Evolutionary conservation across 129 eudicot genomes (phyloP).

Genomic region (Arctium lappa): DNA sequence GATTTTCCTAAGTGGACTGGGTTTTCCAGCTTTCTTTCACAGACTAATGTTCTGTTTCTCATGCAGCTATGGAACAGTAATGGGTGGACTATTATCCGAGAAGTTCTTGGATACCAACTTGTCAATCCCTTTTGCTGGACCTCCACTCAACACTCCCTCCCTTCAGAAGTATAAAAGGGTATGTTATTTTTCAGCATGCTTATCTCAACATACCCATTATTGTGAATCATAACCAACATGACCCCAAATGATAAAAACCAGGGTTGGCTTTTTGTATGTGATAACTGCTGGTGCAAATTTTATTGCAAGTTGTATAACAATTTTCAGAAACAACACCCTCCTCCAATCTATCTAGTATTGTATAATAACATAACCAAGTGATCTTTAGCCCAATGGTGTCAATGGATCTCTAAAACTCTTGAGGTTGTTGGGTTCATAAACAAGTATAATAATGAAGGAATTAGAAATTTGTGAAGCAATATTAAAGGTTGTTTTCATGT

Average conservation of each 20-base stretch:
- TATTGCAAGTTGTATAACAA: neutral
- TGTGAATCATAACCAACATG: neutral
- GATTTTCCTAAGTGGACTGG: neutral
- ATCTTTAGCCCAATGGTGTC: neutral
- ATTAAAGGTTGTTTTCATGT: neutral
- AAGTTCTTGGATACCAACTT: slow-evolving; percentile 93
- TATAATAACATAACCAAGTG: neutral
- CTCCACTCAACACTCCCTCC: slow-evolving; percentile 96
- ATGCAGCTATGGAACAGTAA: slow-evolving; percentile 96
- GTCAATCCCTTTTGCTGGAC: slow-evolving; percentile 93
- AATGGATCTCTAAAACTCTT: neutral
- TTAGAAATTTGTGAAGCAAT: too few species aligned
- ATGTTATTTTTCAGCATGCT: neutral
- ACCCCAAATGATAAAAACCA: neutral
- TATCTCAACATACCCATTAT: neutral
- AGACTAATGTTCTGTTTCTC: slow-evolving; percentile 8
- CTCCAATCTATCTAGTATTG: neutral
- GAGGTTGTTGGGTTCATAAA: too few species aligned
- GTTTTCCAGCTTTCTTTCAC: neutral
- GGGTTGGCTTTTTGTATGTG: neutral
- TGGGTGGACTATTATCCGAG: slow-evolving; percentile 95
- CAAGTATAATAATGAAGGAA: too few species aligned
- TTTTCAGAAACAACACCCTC: neutral
- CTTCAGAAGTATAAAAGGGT: slow-evolving; percentile 98
- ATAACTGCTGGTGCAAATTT: neutral